Evolutionary conservation across 805 yeast species (phyloP).

Genomic region (Metschnikowia similis): DNA sequence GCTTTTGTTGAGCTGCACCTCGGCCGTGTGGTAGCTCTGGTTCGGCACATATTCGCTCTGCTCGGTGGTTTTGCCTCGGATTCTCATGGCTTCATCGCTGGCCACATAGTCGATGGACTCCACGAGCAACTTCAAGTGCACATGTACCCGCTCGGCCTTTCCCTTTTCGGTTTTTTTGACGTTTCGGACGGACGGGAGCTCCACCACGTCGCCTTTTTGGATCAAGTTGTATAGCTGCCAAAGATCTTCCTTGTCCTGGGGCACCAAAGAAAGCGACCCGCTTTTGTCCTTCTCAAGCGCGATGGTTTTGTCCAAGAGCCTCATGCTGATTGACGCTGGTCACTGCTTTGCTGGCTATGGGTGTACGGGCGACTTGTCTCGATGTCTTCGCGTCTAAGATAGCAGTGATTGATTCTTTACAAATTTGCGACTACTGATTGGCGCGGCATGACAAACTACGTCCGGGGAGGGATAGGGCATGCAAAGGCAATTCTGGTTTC

Average conservation of each 20-base stretch:
- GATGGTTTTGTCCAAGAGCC: slow-evolving; percentile 17
- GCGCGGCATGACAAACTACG: slow-evolving; percentile 2
- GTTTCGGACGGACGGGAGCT: slow-evolving; percentile 64
- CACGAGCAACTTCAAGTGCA: slow-evolving; percentile 51
- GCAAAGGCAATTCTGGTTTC: too few species aligned
- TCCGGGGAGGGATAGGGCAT: too few species aligned
- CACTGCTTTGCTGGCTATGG: background rate
- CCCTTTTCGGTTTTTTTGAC: slow-evolving; percentile 38
- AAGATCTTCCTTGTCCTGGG: slow-evolving; percentile 88
- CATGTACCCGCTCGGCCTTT: slow-evolving; percentile 48
- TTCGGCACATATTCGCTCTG: slow-evolving; percentile 73
- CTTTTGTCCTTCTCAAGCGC: slow-evolving; percentile 47
- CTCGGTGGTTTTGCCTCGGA: slow-evolving; percentile 70
- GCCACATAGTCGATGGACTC: slow-evolving; percentile 77
- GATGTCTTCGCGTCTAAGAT: background rate
- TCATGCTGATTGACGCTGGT: slow-evolving; percentile 8
- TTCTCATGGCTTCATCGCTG: slow-evolving; percentile 67
- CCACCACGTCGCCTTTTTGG: slow-evolving; percentile 69
- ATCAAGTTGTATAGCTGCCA: slow-evolving; percentile 84
- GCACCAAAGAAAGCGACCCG: slow-evolving; percentile 62
- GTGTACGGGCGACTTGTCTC: background rate
- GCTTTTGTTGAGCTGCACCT: slow-evolving; percentile 63
- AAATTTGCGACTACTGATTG: background rate
- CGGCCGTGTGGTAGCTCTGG: slow-evolving; percentile 86
- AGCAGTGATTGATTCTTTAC: background rate